Percentiles rank a stretch among this genome's conserved stretches.
Evolutionary conservation across 148 eudicot species (phyloP).

Genomic region (Rhododendron mucronatum): DNA sequence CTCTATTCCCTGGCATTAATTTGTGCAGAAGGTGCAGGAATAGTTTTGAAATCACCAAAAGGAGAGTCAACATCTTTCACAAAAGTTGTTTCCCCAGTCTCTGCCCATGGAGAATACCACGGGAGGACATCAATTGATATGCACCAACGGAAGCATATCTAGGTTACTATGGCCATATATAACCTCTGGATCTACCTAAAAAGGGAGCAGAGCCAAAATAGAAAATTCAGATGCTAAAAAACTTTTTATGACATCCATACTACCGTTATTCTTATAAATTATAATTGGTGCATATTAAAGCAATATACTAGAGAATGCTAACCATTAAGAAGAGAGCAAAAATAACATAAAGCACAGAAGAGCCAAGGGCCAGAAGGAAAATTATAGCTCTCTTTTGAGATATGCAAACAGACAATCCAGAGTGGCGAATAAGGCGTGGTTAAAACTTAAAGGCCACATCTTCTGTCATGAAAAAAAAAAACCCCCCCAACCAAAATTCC

Average conservation of each 20-base stretch:
- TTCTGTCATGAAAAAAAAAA: neutral
- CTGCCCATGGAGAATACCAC: neutral
- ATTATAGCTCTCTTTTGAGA: neutral
- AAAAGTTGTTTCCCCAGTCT: neutral
- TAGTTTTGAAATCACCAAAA: too few relatives aligned
- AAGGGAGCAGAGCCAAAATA: neutral
- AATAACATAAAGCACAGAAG: neutral
- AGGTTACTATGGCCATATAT: neutral
- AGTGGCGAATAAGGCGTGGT: neutral
- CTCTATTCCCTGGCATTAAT: neutral
- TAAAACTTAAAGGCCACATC: neutral
- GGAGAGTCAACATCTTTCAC: too few relatives aligned
- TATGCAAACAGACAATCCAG: neutral
- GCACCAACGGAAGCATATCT: neutral
- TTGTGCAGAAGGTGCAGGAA: neutral
- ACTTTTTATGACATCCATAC: neutral
- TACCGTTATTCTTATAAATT: neutral
- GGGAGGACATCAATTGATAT: neutral
- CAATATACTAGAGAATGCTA: neutral
- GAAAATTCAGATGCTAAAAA: neutral
- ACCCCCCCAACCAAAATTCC: neutral
- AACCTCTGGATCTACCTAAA: neutral
- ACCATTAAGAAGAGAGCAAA: neutral
- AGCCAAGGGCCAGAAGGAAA: neutral
- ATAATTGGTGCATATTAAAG: neutral